Base-by-base conservation (phyloP, 2,329 filamentous ascomycete genomes). In the Torrubiellomyces zombiae region DNA sequence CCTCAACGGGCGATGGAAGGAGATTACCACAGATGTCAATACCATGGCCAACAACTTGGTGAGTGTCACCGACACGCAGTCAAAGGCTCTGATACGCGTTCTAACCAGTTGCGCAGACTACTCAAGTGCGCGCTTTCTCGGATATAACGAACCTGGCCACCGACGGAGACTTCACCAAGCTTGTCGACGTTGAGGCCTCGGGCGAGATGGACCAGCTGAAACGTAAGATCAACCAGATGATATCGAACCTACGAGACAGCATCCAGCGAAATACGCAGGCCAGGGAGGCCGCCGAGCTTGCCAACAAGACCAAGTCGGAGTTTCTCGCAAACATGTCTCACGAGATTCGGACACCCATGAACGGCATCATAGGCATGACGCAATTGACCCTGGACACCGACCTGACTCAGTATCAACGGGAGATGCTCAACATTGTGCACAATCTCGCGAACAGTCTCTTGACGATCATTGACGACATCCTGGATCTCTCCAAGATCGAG, bases 121-220 rank as follows among this genome's bases (percentile, higher is more conserved):
- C 86, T 1, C 89, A 98, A 67, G 89, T 98, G 41, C 77, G 89
- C 39, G 89, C 89, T 18, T 98, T 98, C 51, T 89, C 85, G 27
- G 86, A 95, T 47, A 95, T 98, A 41, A 94, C 86, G n/a, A 92
- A 94, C 49, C 74, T 89, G 18, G 89, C 89, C 15, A 94, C 86
- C 30, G 85, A 93, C 46, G 89, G 89, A 34, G 86, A 98, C 51
- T 95, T 95, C 50, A 92, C 82, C 14, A 92, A 94, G 48, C 72
- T 91, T 29, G 86, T 98, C 48, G 92, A 89, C 23, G 86, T 98
- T 11, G 85, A 94, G 50, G 89, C 89, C 12, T 94, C 86, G 9
- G 89, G 89, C 35, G 89, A 98, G 53, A 95, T 98, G 89, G 89
- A 95, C 52, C 86, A 95, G 51, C 64, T 98, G 40, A 98, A 98